Percentiles rank a stretch among this genome's conserved stretches.
Conservation (phyloP, 768 basidiomycete genomes). For the Tylopilus felleus region DNA sequence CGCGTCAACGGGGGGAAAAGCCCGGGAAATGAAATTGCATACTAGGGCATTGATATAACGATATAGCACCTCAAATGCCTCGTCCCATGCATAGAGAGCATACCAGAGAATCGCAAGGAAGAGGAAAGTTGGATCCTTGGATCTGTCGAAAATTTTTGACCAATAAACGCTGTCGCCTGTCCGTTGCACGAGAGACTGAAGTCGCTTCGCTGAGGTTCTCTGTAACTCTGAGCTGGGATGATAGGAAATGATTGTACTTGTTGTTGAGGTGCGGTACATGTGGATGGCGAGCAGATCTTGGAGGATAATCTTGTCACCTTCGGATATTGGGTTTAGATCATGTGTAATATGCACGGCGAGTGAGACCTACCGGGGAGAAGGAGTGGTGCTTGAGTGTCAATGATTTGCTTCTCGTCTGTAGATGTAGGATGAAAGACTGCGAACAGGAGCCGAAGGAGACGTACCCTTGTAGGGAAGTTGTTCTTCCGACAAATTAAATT, state of each 20-base stretch:
- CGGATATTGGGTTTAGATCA: neutral
- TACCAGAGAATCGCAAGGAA: constrained; percentile 56
- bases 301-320: constrained; percentile 22
- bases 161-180: constrained; percentile 35
- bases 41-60: constrained; percentile 49
- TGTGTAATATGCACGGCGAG: neutral
- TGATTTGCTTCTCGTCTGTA: constrained; percentile 29
- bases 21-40: constrained; percentile 7
- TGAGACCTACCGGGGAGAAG: constrained; percentile 32
- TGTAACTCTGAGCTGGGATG: constrained; percentile 26
- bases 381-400: constrained; percentile 53
- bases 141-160: constrained; percentile 26
- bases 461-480: constrained; percentile 18
- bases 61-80: constrained; percentile 51
- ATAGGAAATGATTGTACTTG: constrained; percentile 28
- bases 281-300: constrained; percentile 54
- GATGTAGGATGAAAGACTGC: neutral
- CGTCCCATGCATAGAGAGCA: constrained; percentile 60
- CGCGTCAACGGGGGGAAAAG: neutral
- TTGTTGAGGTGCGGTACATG: constrained; percentile 39
- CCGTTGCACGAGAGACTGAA: constrained; percentile 28
- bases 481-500: neutral
- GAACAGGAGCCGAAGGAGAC: neutral
- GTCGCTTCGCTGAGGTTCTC: constrained; percentile 28
- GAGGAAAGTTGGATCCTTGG: constrained; percentile 53